Percentiles rank a stretch among this genome's conserved stretches.
Conservation (phyloP, 2,329 filamentous ascomycete genomes). For the Coniochaeta ligniaria region DNA sequence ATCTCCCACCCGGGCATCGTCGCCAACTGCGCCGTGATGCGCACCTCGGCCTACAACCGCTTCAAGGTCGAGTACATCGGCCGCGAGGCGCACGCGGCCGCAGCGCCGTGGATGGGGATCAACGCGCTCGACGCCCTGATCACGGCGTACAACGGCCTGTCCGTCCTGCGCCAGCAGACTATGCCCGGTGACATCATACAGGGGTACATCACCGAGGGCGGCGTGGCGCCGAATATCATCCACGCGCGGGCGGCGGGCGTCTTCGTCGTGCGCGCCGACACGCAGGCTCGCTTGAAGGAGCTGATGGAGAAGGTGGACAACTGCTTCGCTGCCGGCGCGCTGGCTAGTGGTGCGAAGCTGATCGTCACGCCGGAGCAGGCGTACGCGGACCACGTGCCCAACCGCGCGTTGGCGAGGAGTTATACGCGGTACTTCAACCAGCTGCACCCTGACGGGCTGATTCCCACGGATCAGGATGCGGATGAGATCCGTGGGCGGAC, state of each 20-base stretch:
- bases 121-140: slow-evolving; percentile 53
- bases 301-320: slow-evolving; percentile 32
- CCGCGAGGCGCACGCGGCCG: slow-evolving; percentile 47
- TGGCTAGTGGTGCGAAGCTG: slow-evolving; percentile 38
- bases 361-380: slow-evolving; percentile 31
- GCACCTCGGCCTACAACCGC: slow-evolving; percentile 41
- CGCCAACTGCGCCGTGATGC: slow-evolving; percentile 37
- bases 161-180: slow-evolving; percentile 48
- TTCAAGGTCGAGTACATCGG: slow-evolving; percentile 47
- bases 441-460: slow-evolving; percentile 25
- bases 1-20: slow-evolving; percentile 35
- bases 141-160: slow-evolving; percentile 38
- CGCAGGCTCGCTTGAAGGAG: slow-evolving; percentile 28
- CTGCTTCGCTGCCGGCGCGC: slow-evolving; percentile 31
- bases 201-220: slow-evolving; percentile 45
- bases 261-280: slow-evolving; percentile 37
- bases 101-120: slow-evolving; percentile 50
- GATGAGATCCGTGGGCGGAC: slow-evolving; percentile 33
- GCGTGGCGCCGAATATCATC: slow-evolving; percentile 48
- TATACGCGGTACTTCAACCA: slow-evolving; percentile 38
- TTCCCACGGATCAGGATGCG: slow-evolving; percentile 27
- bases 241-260: slow-evolving; percentile 38
- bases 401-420: slow-evolving; percentile 35
- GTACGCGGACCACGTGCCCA: slow-evolving; percentile 50
- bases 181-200: slow-evolving; percentile 42